Evolutionary conservation across 768 basidiomycete species (phyloP).

Genomic region (Termitomyces sp.): DNA sequence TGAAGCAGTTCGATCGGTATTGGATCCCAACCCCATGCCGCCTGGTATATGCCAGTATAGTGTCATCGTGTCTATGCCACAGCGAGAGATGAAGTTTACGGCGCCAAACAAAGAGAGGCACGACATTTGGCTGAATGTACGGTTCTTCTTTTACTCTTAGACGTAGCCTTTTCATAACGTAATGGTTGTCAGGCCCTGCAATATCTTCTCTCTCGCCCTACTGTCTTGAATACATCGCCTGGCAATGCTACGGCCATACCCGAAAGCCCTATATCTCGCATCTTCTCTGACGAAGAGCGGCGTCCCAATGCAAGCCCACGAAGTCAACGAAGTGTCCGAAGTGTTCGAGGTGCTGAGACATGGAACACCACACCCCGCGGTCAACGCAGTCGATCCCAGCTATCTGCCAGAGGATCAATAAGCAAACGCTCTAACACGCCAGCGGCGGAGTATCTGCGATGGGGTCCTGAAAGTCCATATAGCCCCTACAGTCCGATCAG

Average conservation of each 20-base stretch:
- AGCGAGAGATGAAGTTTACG: slow-evolving; percentile 98
- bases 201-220: slow-evolving; percentile 83
- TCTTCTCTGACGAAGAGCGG: slow-evolving; percentile 49
- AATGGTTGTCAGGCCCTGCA: slow-evolving; percentile 66
- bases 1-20: slow-evolving; percentile 85
- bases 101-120: slow-evolving; percentile 93
- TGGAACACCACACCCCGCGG: slow-evolving; percentile 79
- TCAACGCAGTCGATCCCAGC: slow-evolving; percentile 73
- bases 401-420: slow-evolving; percentile 70
- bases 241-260: slow-evolving; percentile 33
- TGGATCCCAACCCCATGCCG: slow-evolving; percentile 95
- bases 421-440: slow-evolving; percentile 89
- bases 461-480: slow-evolving; percentile 73
- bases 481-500: slow-evolving; percentile 76
- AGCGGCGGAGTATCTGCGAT: slow-evolving; percentile 86
- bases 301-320: slow-evolving; percentile 56
- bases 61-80: slow-evolving; percentile 87
- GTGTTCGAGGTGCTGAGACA: slow-evolving; percentile 52
- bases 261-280: slow-evolving; percentile 46
- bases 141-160: neutral
- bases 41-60: slow-evolving; percentile 92
- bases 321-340: slow-evolving; percentile 70
- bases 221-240: slow-evolving; percentile 31
- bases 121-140: slow-evolving; percentile 92
- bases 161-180: slow-evolving; percentile 3